These are phyloP conservation scores for Tricholoma sp. DNA, from an alignment of 768 basidiomycete genomes.

Conservation along the genomic window DNA sequence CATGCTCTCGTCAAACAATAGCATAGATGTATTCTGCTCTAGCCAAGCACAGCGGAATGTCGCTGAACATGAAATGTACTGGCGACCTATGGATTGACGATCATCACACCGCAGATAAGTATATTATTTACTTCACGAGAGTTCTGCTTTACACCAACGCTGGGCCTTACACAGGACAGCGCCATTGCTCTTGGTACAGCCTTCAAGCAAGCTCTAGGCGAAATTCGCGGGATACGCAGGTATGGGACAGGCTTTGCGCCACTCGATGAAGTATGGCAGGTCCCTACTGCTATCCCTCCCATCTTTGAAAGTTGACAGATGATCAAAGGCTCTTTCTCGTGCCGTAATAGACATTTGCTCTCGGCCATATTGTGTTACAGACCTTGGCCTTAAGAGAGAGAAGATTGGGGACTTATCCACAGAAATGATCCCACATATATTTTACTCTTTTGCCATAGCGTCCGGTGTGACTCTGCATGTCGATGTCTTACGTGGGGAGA, in stretches of 20 bases:
- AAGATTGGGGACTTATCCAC: conserved; percentile 94
- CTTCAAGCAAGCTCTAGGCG: conserved; percentile 93
- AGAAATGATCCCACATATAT: conserved; percentile 97
- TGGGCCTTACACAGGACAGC: conserved; percentile 63
- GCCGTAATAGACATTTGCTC: conserved; percentile 99
- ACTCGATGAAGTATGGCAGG: conserved; percentile 76
- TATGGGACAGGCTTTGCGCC: conserved; percentile 98
- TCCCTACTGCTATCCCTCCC: background rate
- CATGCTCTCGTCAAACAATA: background rate
- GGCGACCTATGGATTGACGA: conserved; percentile 98
- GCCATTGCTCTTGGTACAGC: conserved; percentile 84
- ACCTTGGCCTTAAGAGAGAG: conserved; percentile 82
- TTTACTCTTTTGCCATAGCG: conserved; percentile 97
- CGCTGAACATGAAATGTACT: conserved; percentile 82
- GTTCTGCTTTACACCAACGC: conserved; percentile 8
- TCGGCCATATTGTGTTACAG: conserved; percentile 90
- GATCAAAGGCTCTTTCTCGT: conserved; percentile 77
- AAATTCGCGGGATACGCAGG: conserved; percentile 88
- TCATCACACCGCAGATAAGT: conserved; percentile 98
- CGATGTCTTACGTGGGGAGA: conserved; percentile 90
- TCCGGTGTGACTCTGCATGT: conserved; percentile 92
- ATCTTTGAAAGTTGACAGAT: background rate
- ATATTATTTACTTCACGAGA: background rate
- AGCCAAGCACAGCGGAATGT: conserved; percentile 95
- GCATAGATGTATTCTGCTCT: conserved; percentile 94